These are phyloP conservation scores for Amphibolis antarctica DNA, from an alignment of 106 monocot genomes.

Conservation along the genomic window DNA sequence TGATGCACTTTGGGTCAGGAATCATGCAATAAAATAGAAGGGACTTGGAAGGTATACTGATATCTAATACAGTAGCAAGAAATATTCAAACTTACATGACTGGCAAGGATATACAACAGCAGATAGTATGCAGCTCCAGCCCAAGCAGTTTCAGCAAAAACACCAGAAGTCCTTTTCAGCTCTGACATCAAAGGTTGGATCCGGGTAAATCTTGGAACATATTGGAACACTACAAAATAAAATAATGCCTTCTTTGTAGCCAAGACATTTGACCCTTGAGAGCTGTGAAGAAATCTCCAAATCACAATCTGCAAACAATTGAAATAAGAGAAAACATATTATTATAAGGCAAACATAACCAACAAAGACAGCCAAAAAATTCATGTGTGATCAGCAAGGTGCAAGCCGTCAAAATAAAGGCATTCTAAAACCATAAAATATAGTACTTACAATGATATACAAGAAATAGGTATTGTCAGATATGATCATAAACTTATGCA, in stretches of 20 bases:
- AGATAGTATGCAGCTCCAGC: conserved; percentile 93
- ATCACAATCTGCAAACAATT: conserved; percentile 58
- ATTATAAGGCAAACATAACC: neutral
- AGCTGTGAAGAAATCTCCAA: conserved; percentile 65
- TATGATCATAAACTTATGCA: too few species aligned
- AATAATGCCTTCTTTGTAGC: conserved; percentile 56
- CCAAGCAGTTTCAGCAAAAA: conserved; percentile 93
- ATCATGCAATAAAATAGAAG: too few species aligned
- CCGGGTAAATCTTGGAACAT: conserved; percentile 69
- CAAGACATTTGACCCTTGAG: conserved; percentile 44
- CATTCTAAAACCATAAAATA: too few species aligned
- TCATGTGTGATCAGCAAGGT: too few species aligned
- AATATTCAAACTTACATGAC: conserved; percentile 59
- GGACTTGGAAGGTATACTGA: too few species aligned
- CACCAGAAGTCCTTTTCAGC: conserved; percentile 83
- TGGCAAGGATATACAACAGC: conserved; percentile 72
- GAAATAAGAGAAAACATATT: neutral
- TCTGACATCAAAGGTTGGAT: conserved; percentile 70
- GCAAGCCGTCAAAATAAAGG: too few species aligned
- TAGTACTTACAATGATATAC: too few species aligned
- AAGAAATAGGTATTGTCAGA: too few species aligned
- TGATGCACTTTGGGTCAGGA: too few species aligned
- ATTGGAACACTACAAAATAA: conserved; percentile 65
- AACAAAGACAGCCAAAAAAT: neutral
- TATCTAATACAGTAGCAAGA: neutral